Percentiles rank a stretch among this genome's conserved stretches.
phyloP scores from a whole-genome alignment of 2,329 filamentous ascomycete genomes.

The Aspergillus piperis region DNA sequence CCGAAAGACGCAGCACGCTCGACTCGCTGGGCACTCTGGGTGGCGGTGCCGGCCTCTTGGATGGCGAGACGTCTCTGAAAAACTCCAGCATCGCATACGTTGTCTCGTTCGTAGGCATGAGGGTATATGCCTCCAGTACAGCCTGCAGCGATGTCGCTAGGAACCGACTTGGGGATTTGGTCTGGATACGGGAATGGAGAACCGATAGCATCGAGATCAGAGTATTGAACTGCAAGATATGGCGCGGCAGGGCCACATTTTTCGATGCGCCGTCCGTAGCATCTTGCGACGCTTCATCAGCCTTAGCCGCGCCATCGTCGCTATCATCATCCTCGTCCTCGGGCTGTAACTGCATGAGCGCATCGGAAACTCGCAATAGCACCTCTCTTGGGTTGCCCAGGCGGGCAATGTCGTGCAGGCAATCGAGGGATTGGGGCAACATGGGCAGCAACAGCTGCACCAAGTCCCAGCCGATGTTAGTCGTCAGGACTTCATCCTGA shows the following conservation, averaged over 20 bases:
- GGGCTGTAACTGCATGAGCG: conserved; percentile 59
- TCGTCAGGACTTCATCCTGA: conserved; percentile 61
- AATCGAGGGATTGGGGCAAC: conserved; percentile 59
- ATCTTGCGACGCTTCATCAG: background rate
- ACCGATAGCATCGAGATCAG: conserved; percentile 55
- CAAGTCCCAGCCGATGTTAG: conserved; percentile 68
- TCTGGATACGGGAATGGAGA: conserved; percentile 63
- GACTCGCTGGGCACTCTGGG: conserved; percentile 57
- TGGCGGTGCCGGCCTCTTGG: conserved; percentile 61
- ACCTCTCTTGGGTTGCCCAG: conserved; percentile 66
- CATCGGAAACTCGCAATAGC: conserved; percentile 64
- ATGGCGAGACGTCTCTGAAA: conserved; percentile 59
- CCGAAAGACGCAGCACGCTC: conserved; percentile 35
- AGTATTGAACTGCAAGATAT: conserved; percentile 45
- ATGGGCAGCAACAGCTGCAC: conserved; percentile 63
- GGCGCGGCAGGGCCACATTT: conserved; percentile 23
- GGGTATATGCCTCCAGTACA: conserved; percentile 60
- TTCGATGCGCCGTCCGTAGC: conserved; percentile 19
- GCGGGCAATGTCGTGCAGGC: conserved; percentile 62
- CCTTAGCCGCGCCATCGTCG: background rate
- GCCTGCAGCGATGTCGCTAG: conserved; percentile 65
- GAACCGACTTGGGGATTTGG: conserved; percentile 65
- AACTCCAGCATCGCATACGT: conserved; percentile 60
- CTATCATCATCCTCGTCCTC: conserved; percentile 32
- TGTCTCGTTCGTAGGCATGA: conserved; percentile 57